Percentiles rank a stretch among this genome's conserved stretches.
Evolutionary conservation across 73 alveolate species (phyloP).

Genomic region (Tetrahymena elliotti): DNA sequence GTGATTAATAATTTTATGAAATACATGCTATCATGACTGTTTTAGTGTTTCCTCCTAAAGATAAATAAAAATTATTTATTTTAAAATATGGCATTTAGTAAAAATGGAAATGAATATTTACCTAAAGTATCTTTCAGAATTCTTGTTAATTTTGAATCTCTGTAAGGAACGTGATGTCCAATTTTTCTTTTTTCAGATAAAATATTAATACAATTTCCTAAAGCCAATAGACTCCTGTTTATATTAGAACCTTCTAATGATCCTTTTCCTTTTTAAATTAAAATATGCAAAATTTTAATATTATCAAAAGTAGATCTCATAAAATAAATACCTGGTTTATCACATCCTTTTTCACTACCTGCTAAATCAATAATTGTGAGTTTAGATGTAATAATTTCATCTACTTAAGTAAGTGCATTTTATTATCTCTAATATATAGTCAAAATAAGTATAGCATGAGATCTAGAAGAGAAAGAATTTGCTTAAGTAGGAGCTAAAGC

Average conservation of each 20-base stretch:
- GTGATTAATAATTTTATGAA: slow-evolving; percentile 58
- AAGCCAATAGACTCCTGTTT: slow-evolving; percentile 77
- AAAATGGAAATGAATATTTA: neutral
- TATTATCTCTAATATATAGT: slow-evolving; percentile 73
- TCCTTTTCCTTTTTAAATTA: slow-evolving; percentile 76
- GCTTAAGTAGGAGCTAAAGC: slow-evolving; percentile 89
- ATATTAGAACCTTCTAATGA: slow-evolving; percentile 93
- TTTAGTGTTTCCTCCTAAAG: slow-evolving; percentile 88
- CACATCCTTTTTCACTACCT: slow-evolving; percentile 94
- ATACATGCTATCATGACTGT: slow-evolving; percentile 92
- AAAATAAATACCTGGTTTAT: slow-evolving; percentile 67
- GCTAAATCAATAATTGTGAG: slow-evolving; percentile 92
- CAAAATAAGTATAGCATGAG: slow-evolving; percentile 89
- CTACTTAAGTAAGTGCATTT: slow-evolving; percentile 71
- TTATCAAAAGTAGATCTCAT: no score
- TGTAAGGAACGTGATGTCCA: slow-evolving; percentile 74
- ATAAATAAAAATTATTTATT: neutral
- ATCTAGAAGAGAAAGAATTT: slow-evolving; percentile 83
- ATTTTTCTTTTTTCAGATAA: slow-evolving; percentile 81
- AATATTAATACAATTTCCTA: slow-evolving; percentile 91
- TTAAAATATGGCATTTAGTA: no score
- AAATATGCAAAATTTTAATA: no score
- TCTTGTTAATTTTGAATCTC: slow-evolving; percentile 94
- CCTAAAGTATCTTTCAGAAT: slow-evolving; percentile 94
- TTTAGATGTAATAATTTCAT: slow-evolving; percentile 49